Conservation (phyloP, 495 filamentous ascomycete species). For the Penicillium ochrochloron region DNA sequence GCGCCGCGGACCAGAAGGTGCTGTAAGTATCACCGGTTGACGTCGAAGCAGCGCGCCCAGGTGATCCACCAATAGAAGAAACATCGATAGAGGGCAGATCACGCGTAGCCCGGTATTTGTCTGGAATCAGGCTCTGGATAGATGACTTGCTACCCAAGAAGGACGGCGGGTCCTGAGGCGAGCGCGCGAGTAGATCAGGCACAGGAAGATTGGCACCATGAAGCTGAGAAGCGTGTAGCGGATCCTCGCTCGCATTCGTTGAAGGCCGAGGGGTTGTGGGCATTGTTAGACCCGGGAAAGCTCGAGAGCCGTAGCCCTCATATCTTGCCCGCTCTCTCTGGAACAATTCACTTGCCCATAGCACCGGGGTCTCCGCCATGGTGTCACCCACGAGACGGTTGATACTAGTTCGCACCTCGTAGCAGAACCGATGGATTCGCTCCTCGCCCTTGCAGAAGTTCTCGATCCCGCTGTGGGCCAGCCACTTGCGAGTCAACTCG, state of each 20-base stretch:
- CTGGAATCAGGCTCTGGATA: constrained; percentile 69
- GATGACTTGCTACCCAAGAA: constrained; percentile 52
- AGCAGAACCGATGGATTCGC: constrained; percentile 90
- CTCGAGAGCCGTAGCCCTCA: constrained; percentile 62
- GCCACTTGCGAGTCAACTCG: constrained; percentile 82
- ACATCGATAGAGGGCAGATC: constrained; percentile 53
- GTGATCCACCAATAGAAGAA: constrained; percentile 64
- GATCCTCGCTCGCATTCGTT: constrained; percentile 59
- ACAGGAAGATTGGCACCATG: constrained; percentile 40
- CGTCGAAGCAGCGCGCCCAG: constrained; percentile 49
- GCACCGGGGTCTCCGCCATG: constrained; percentile 82
- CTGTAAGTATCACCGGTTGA: constrained; percentile 76
- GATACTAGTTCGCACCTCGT: constrained; percentile 87
- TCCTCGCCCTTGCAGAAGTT: constrained; percentile 97
- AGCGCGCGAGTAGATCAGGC: constrained; percentile 47
- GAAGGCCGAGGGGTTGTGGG: constrained; percentile 49
- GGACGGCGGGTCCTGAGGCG: constrained; percentile 40
- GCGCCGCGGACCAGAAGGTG: constrained; percentile 87
- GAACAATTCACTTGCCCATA: constrained; percentile 93
- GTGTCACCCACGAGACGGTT: constrained; percentile 85
- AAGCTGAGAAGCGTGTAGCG: constrained; percentile 34
- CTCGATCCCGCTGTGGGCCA: constrained; percentile 79
- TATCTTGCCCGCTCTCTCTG: constrained; percentile 76
- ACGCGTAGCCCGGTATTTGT: constrained; percentile 61
- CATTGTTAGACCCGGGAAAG: constrained; percentile 51